Conservation (phyloP, 1,284 basidiomycete species). For the Melampsora larici-populina region DNA sequence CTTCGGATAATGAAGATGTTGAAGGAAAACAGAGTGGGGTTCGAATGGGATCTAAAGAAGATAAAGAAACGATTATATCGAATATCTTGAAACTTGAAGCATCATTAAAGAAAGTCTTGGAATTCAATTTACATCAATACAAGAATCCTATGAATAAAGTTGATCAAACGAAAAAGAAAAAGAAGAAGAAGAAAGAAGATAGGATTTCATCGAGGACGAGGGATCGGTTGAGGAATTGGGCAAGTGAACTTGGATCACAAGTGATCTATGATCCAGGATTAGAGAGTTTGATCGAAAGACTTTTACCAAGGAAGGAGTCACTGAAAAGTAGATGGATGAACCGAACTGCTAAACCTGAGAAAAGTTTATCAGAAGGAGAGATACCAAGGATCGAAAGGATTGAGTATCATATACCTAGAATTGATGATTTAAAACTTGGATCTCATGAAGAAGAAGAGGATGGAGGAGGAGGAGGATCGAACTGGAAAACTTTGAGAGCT, state of each 20-base stretch:
- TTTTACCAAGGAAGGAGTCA: slow-evolving; percentile 9
- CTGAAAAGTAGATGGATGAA: not conserved
- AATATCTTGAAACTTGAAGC: slow-evolving; percentile 26
- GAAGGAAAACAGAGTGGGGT: not conserved
- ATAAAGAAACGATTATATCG: slow-evolving; percentile 1
- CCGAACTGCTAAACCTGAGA: not conserved
- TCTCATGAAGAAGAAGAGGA: not conserved
- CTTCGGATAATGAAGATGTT: slow-evolving; percentile 12
- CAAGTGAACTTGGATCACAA: slow-evolving; percentile 19
- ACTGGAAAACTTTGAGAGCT: not conserved
- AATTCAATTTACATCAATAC: not conserved
- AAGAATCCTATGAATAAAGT: no score
- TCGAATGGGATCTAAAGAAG: not conserved
- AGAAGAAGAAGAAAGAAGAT: no score
- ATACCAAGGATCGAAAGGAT: slow-evolving; percentile 18
- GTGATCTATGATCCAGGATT: slow-evolving; percentile 27
- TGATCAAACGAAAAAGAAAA: no score
- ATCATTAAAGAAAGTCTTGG: slow-evolving; percentile 20
- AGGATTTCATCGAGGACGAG: not conserved
- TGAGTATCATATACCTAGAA: slow-evolving; percentile 19
- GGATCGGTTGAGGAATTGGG: slow-evolving; percentile 34
- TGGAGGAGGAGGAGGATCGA: not conserved
- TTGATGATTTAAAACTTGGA: slow-evolving; percentile 23
- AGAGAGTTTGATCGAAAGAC: slow-evolving; percentile 10
- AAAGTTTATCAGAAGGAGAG: not conserved